Conservation (phyloP, 352 stramenopile species). For the Thalassiosira mediterranea region DNA sequence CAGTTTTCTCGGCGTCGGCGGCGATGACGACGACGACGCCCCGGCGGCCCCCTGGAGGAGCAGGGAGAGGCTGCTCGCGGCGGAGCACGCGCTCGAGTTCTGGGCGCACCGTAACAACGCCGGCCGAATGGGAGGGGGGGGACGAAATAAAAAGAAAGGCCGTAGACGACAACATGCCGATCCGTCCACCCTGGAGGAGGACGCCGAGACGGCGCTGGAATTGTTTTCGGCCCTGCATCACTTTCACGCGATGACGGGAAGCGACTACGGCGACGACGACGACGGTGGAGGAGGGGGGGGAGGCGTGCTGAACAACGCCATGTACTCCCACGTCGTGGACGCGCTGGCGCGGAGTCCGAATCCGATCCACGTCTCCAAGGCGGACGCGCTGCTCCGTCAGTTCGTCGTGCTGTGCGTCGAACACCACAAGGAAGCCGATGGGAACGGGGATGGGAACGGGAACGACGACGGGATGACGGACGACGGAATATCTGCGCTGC, state of each 20-base stretch:
- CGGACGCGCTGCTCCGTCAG: slow-evolving; percentile 35
- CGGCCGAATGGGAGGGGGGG: background rate
- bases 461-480: background rate
- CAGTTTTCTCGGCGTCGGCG: background rate
- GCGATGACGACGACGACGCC: background rate
- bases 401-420: slow-evolving; percentile 29
- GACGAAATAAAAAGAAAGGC: slow-evolving; percentile 1
- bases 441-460: background rate
- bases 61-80: slow-evolving; percentile 2
- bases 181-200: slow-evolving; percentile 13
- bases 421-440: background rate
- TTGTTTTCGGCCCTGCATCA: slow-evolving; percentile 28
- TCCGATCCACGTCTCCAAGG: slow-evolving; percentile 25
- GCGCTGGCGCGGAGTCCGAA: slow-evolving; percentile 38
- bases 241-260: slow-evolving; percentile 11
- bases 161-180: slow-evolving; percentile 1
- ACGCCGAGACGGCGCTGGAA: slow-evolving; percentile 20
- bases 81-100: slow-evolving; percentile 43
- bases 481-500: background rate
- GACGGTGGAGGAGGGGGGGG: background rate
- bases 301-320: slow-evolving; percentile 30
- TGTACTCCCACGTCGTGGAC: slow-evolving; percentile 50
- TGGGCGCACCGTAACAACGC: slow-evolving; percentile 35
- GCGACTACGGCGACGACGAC: background rate
- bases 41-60: slow-evolving; percentile 11